Percentiles rank a stretch among this genome's conserved stretches.
Conservation (phyloP, 306 rosid genomes). For the Vigna unguiculata region DNA sequence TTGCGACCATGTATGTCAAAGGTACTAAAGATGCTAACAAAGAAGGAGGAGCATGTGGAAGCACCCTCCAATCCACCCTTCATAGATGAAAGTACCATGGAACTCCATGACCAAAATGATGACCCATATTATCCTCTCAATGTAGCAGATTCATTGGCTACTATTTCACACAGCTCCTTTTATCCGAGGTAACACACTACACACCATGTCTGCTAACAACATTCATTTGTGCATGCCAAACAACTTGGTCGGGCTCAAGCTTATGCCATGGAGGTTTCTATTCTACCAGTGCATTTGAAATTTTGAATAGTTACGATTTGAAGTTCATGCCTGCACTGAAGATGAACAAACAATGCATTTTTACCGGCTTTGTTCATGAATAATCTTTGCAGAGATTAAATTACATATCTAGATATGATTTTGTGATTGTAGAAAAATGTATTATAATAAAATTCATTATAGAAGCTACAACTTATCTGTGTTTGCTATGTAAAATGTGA, state of each 20-base stretch:
- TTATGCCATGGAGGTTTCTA: not conserved
- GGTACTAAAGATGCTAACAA: conserved; percentile 67
- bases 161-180: conserved; percentile 67
- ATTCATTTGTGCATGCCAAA: not conserved
- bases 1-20: conserved; percentile 74
- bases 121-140: conserved; percentile 49
- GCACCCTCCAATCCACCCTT: conserved; percentile 82
- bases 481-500: not conserved
- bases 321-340: not conserved
- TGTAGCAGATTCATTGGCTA: conserved; percentile 62
- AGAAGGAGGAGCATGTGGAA: conserved; percentile 64
- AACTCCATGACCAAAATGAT: conserved; percentile 56
- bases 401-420: not conserved
- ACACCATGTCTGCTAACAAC: not conserved
- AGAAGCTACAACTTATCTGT: not conserved
- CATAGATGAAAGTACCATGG: conserved; percentile 73
- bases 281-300: not conserved
- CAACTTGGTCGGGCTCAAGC: not conserved
- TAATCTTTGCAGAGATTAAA: not conserved
- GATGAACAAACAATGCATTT: not conserved
- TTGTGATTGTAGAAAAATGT: not conserved
- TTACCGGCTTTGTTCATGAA: too few species aligned
- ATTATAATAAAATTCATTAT: not conserved
- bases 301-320: not conserved
- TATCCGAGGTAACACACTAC: conserved; percentile 56